Base-by-base conservation (phyloP, 495 filamentous ascomycete genomes). In the Aspergillus sclerotioniger region DNA sequence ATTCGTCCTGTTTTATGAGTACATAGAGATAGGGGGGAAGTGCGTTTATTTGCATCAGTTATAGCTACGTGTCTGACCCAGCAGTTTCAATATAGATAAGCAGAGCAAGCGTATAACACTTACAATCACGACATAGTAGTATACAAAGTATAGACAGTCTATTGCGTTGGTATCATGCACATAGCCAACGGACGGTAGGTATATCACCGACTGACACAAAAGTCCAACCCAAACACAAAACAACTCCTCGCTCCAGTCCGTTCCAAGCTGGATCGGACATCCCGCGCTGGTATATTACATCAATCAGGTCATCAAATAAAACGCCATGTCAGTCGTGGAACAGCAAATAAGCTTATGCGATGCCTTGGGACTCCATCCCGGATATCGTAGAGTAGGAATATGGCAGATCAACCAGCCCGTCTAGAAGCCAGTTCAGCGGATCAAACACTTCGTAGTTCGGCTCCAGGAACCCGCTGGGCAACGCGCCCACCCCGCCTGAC, bases 381-480 rank as follows among this genome's bases (percentile, higher is more conserved):
- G 69, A 66, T 57, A 78, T 64, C 1, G 68, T 67, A 7, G 74
- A 73, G 49, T 74, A 76, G 10, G 71, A 74, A 41, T 89, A 90
- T 53, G 90, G 90, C 65, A 94, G 85, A 68, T 93, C 90, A 54
- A 91, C 80, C 51, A 92, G 73, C 19, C 89, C 88, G 65, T 96
- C 91, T 48, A 96, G 78, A 76, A 92, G 87, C 91, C 92, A 96
- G 69, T 91, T 89, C 65, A 96, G 75, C 0, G 91, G 89, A 74
- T 96, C 92, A 67, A 91, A 95, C 44, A 92, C 86, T 64, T 92
- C 90, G 70, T 90, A 91, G 55, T 83, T 87, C 25, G 83, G 76
- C 64, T 85, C 82, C 62, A 85, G 79, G 69, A 87, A 84, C 55
- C 81, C 80, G 68, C 73, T 80, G 60, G 67, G 74, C 47, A 74